Evolutionary conservation across 805 yeast species (phyloP), one percentile per base, ranked within the genome.

Genomic region (Zygotorulaspora danielsina): DNA sequence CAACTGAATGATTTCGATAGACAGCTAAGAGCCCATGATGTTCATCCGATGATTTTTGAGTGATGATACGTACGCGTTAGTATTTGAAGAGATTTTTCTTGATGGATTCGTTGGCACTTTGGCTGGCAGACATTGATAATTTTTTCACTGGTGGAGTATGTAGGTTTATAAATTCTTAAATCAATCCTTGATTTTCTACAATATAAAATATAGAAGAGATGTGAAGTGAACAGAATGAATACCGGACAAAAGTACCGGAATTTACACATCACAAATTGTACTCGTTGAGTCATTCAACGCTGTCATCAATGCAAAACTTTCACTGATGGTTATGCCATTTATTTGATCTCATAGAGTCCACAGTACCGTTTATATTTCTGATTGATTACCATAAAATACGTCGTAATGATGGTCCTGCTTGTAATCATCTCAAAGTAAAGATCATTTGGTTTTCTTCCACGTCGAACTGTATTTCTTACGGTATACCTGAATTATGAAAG

Each of bases 21-120:
- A 4, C 17, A 16, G 2, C 31, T 51, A 19, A 32, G 12, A 17
- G 12, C n/a, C 17, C 26, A 25, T 24, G 28, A 38, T 6, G 36
- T 46, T n/a, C 55, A 50, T 39, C 55, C 55, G 5, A 25, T 47
- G 22, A 34, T 53, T 13, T 31, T 46, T 15, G 42, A 36, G n/a
- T n/a, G n/a, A n/a, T n/a, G n/a, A n/a, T n/a, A n/a, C n/a, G n/a
- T n/a, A n/a, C n/a, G n/a, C n/a, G n/a, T n/a, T n/a, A n/a, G n/a
- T n/a, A n/a, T n/a, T n/a, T n/a, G n/a, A 21, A 21, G 24, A 21
- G 24, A 21, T 21, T 8, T 21, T 21, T 10, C 24, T 21, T 21
- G 7, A 8, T 7, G 24, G 24, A 21, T 8, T 21, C 10, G 24
- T 21, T 10, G 24, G 10, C 7, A 10, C 24, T 21, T 7, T 10